Evolutionary conservation across 1,284 basidiomycete species (phyloP).

Genomic region (Cryptococcus maquisensis): DNA sequence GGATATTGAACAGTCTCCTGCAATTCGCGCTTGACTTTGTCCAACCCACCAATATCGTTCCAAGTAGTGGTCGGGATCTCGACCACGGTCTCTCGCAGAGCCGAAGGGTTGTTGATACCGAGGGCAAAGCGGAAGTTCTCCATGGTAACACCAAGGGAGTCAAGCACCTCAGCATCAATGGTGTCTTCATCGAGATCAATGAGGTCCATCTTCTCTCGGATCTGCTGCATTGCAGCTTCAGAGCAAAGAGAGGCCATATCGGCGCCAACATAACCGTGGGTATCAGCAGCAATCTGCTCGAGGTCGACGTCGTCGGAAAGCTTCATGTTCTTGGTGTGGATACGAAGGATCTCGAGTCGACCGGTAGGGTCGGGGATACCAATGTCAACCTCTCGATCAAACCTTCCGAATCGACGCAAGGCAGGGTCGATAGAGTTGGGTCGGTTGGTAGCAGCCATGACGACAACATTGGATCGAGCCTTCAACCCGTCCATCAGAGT

Average conservation of each 20-base stretch:
- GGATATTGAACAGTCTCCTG: constrained; percentile 99
- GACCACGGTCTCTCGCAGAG: constrained; percentile 91
- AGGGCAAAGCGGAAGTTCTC: constrained; percentile 95
- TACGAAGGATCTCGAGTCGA: constrained; percentile 95
- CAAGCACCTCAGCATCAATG: constrained; percentile 94
- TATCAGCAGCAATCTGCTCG: constrained; percentile 97
- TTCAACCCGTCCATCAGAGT: constrained; percentile 99
- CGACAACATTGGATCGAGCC: constrained; percentile 96
- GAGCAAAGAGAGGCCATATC: constrained; percentile 95
- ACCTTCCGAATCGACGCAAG: constrained; percentile 94
- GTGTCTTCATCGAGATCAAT: constrained; percentile 91
- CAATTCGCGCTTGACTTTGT: constrained; percentile 95
- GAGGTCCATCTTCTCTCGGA: constrained; percentile 96
- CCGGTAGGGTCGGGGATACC: constrained; percentile 98
- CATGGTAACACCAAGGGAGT: constrained; percentile 94
- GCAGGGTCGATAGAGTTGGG: constrained; percentile 99
- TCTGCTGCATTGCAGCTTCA: constrained; percentile 97
- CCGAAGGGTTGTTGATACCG: constrained; percentile 91
- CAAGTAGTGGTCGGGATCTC: constrained; percentile 95
- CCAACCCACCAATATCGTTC: constrained; percentile 98
- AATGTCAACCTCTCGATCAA: constrained; percentile 98
- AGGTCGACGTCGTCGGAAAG: constrained; percentile 95
- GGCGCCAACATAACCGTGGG: constrained; percentile 98
- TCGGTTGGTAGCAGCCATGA: constrained; percentile 96
- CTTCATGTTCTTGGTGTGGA: constrained; percentile 99